These are phyloP conservation scores for Polyporus arcularius DNA, from an alignment of 768 basidiomycete genomes.

Conservation along the genomic window DNA sequence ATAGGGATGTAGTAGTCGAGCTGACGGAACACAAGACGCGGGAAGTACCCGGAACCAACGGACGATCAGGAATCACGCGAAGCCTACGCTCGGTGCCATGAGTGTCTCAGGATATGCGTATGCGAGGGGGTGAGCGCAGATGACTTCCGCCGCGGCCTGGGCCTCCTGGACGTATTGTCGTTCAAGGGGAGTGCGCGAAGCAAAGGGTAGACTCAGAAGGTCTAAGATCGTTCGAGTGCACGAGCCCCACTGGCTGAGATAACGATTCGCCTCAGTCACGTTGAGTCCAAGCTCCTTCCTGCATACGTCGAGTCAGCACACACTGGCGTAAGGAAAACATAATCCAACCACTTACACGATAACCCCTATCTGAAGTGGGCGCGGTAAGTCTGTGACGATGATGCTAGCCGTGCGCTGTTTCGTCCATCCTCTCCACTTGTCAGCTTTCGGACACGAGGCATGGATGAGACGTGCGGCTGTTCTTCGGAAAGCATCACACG, in stretches of 20 bases:
- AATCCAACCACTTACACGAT: not conserved
- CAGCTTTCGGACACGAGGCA: not conserved
- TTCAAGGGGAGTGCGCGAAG: no score
- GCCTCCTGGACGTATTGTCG: no score
- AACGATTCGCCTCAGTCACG: not conserved
- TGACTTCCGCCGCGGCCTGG: no score
- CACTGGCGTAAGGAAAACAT: no score
- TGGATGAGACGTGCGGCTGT: not conserved
- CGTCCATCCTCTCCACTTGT: not conserved
- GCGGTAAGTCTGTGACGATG: not conserved
- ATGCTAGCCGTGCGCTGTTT: not conserved
- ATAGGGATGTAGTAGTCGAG: not conserved
- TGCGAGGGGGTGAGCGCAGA: no score
- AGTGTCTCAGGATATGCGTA: no score
- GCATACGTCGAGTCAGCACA: no score
- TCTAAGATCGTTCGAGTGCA: not conserved
- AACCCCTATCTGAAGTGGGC: not conserved
- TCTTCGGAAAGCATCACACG: not conserved
- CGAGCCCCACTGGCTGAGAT: not conserved
- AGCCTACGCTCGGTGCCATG: no score
- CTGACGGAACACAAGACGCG: no score
- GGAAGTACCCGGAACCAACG: no score
- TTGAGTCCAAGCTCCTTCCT: no score
- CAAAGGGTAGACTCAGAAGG: not conserved
- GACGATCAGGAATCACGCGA: no score